A percentile compares a stretch with the other conserved stretches of the same genome.
These are phyloP conservation scores for Alopecurus myosuroides DNA, from an alignment of 176 grass and related monocot genomes.

Conservation along the genomic window DNA sequence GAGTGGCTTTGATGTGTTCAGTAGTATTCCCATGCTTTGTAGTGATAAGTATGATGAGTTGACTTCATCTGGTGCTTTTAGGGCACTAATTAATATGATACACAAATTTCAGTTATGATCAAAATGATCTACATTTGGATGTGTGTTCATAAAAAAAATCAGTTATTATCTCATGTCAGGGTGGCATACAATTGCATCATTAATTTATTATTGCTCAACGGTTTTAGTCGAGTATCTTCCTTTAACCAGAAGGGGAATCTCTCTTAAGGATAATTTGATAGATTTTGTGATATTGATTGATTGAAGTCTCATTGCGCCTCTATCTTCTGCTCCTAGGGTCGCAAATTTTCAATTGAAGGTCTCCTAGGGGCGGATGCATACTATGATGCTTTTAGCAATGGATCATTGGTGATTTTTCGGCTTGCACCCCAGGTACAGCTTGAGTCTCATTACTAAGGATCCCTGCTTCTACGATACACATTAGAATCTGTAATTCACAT, in stretches of 20 bases:
- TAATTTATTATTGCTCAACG: not conserved
- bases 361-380: slow-evolving; percentile 53
- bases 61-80: slow-evolving; percentile 2
- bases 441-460: slow-evolving; percentile 14
- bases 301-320: slow-evolving; percentile 21
- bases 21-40: not conserved
- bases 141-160: not conserved
- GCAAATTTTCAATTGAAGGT: slow-evolving; percentile 96
- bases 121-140: not conserved
- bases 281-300: not conserved
- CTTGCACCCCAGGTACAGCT: slow-evolving; percentile 85
- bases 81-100: not conserved
- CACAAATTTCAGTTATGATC: not conserved
- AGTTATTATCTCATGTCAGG: not conserved
- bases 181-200: not conserved
- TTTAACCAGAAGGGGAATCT: not conserved
- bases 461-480: not conserved
- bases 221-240: slow-evolving; percentile 12
- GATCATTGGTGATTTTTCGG: slow-evolving; percentile 92
- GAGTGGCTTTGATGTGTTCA: not conserved
- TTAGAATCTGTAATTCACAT: slow-evolving; percentile 1
- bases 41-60: not conserved
- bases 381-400: slow-evolving; percentile 50
- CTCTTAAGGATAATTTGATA: not conserved
- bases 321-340: slow-evolving; percentile 51